Conservation (phyloP, 306 rosid genomes). For the Acacia confusa region DNA sequence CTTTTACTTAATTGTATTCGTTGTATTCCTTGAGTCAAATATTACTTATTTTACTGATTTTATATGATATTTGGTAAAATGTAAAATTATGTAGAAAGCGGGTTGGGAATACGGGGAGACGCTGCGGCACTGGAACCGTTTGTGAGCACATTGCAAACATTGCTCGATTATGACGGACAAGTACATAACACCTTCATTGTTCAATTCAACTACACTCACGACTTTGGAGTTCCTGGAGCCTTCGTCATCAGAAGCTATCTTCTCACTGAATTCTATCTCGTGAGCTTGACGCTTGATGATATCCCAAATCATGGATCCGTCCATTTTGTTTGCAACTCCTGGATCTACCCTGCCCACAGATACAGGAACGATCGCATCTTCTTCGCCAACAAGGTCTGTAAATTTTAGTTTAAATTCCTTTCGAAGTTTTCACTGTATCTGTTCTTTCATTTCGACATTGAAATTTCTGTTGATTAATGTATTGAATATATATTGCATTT, state of each 20-base stretch:
- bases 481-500: slow-evolving; percentile 4
- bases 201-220: slow-evolving; percentile 56
- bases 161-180: too few species aligned
- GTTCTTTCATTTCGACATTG: neutral
- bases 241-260: slow-evolving; percentile 61
- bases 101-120: slow-evolving; percentile 59
- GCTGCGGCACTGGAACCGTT: slow-evolving; percentile 54
- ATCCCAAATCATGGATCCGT: slow-evolving; percentile 64
- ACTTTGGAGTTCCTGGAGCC: slow-evolving; percentile 69
- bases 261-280: slow-evolving; percentile 63
- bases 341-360: slow-evolving; percentile 63
- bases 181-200: slow-evolving; percentile 52
- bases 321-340: slow-evolving; percentile 76
- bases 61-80: neutral
- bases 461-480: neutral
- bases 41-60: neutral
- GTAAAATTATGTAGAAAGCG: slow-evolving; percentile 36
- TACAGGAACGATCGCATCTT: slow-evolving; percentile 60
- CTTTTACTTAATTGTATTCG: too few species aligned
- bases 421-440: neutral
- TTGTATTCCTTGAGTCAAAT: too few species aligned
- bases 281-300: slow-evolving; percentile 57
- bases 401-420: neutral
- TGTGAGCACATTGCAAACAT: slow-evolving; percentile 34
- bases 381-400: slow-evolving; percentile 70